Base-by-base conservation (phyloP, 2,329 filamentous ascomycete species). In the Aureobasidium sp. region DNA sequence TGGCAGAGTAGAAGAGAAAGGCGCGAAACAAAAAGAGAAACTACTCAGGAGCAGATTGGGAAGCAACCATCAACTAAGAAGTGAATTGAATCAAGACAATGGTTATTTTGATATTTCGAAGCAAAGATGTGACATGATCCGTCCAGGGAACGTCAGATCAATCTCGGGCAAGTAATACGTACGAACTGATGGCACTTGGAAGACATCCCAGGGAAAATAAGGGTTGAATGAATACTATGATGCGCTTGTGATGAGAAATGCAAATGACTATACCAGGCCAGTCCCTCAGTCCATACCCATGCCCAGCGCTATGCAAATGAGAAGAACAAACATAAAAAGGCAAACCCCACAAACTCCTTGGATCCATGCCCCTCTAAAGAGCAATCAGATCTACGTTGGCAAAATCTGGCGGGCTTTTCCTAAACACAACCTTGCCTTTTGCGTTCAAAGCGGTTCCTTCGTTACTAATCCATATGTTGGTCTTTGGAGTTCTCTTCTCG, bases 391-490 rank as follows among this genome's bases (percentile, higher is more conserved):
- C 91, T 31, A 93, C 80, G 74, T 95, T 90, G 0, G 88, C 91
- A 72, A 96, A 74, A 64, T 74, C 72, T 6, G 72, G 72, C 20
- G 92, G 92, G 64, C 91, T 89, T 65, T 85, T 85, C 66, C 88
- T 88, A 74, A 94, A 97, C 41, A 96, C 84, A 5, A 96, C 91
- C 20, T 88, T 85, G 34, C 85, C 85, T 73, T 91, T 91, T 62
- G 86, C 88, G 77, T 97, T 91, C 68, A 97, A 78, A 11, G 90
- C 89, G 22, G 93, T 91, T 63, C 91, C 91, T 72, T 95, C 89
- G 73, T 97, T 97, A 69, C 90, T 96, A 71, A 97, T 91, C 89
- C 91, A 96, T 58, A 97, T 88, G 66, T 68, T 70, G 45, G 70
- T 71, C 66, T 68, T 70, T 51, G 69, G 65, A 11, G 41, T 64